Percentiles rank a stretch among this genome's conserved stretches.
phyloP scores from a whole-genome alignment of 352 stramenopile species.

The Phytophthora brassicae region DNA sequence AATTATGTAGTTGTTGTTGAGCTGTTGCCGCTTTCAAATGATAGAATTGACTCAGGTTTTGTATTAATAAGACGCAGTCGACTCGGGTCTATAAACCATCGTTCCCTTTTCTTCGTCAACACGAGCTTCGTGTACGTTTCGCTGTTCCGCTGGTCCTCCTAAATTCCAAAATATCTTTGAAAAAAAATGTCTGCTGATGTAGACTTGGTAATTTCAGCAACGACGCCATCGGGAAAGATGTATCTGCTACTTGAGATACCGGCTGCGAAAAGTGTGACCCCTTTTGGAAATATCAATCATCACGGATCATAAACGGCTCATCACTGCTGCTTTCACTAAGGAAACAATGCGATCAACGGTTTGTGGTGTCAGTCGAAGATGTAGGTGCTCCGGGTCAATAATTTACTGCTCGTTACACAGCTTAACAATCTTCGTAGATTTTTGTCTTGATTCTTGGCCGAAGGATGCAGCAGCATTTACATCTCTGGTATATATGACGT shows the following conservation, averaged over 20 bases:
- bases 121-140: conserved; percentile 1
- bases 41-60: conserved; percentile 1
- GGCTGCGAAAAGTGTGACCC: too few species aligned
- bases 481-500: conserved; percentile 8
- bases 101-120: conserved; percentile 11
- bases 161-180: neutral
- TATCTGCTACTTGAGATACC: neutral
- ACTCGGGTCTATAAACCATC: conserved; percentile 8
- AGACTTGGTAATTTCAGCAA: neutral
- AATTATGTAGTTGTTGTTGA: neutral
- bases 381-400: too few species aligned
- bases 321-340: conserved; percentile 8
- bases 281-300: neutral
- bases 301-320: neutral
- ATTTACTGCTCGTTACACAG: conserved; percentile 12
- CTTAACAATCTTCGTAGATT: neutral
- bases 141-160: neutral
- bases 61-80: neutral
- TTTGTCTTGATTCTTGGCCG: conserved; percentile 7
- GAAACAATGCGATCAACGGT: neutral
- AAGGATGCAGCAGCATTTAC: conserved; percentile 11
- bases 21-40: neutral
- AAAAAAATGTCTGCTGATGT: neutral
- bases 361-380: neutral
- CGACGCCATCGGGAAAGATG: neutral